A percentile compares a stretch with the other conserved stretches of the same genome.
phyloP scores from a whole-genome alignment of 2,329 filamentous ascomycete species.

The Grosmannia clavigera region DNA sequence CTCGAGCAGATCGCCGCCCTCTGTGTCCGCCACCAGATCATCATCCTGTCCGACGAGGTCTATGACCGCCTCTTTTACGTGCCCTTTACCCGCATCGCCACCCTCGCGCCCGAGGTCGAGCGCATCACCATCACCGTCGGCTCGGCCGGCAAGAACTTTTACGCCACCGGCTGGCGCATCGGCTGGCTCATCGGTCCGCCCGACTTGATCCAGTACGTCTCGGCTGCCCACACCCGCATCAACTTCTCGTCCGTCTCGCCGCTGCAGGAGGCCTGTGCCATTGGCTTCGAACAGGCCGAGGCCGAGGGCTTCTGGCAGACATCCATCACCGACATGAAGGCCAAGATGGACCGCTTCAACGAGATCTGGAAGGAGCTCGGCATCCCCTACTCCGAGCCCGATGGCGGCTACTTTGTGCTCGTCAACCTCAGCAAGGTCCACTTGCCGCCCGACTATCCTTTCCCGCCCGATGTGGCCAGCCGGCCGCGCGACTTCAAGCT shows the following conservation, averaged over 20 bases:
- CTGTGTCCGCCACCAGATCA: slow-evolving; percentile 84
- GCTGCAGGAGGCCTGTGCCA: slow-evolving; percentile 84
- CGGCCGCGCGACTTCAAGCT: slow-evolving; percentile 90
- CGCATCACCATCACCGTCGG: slow-evolving; percentile 85
- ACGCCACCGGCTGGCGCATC: slow-evolving; percentile 93
- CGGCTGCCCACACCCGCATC: slow-evolving; percentile 87
- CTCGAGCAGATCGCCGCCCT: slow-evolving; percentile 75
- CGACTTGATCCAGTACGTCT: slow-evolving; percentile 80
- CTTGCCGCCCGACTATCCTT: slow-evolving; percentile 71
- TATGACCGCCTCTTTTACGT: slow-evolving; percentile 94
- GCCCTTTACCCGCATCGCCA: slow-evolving; percentile 86
- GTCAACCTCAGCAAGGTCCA: slow-evolving; percentile 85
- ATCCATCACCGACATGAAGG: slow-evolving; percentile 76
- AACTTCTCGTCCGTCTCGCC: slow-evolving; percentile 92
- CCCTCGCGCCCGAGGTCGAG: slow-evolving; percentile 80
- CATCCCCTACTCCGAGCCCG: slow-evolving; percentile 77
- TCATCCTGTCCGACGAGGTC: slow-evolving; percentile 85
- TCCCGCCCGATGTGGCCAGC: slow-evolving; percentile 76
- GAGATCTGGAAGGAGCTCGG: slow-evolving; percentile 63
- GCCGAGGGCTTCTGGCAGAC: slow-evolving; percentile 76
- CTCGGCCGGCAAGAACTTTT: slow-evolving; percentile 96
- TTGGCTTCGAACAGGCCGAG: slow-evolving; percentile 88
- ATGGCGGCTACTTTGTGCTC: slow-evolving; percentile 95
- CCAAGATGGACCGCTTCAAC: slow-evolving; percentile 79
- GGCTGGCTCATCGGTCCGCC: slow-evolving; percentile 86